Conservation (phyloP, 2,329 filamentous ascomycete genomes). For the Colletotrichum neosansevieriae region DNA sequence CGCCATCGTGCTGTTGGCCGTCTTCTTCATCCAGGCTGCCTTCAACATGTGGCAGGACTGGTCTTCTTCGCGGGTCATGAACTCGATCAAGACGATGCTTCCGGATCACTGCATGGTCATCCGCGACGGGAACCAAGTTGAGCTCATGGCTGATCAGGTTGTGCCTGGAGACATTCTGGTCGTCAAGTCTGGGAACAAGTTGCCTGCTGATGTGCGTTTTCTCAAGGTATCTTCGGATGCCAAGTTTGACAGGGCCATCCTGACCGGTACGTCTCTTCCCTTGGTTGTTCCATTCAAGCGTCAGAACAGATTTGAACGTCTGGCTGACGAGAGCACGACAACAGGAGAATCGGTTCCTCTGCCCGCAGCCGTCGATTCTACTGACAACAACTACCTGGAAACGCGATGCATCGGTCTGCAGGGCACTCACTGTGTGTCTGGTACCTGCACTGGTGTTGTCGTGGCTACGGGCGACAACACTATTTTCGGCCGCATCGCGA, state of each 20-base stretch:
- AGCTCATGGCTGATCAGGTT: slow-evolving; percentile 68
- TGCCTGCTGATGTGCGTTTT: slow-evolving; percentile 80
- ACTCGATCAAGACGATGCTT: slow-evolving; percentile 84
- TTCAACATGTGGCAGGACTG: slow-evolving; percentile 82
- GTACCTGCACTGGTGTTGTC: slow-evolving; percentile 74
- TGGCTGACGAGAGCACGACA: slow-evolving; percentile 8
- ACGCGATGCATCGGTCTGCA: slow-evolving; percentile 82
- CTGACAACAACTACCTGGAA: slow-evolving; percentile 81
- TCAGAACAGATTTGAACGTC: neutral
- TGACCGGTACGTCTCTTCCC: slow-evolving; percentile 65
- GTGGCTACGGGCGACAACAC: slow-evolving; percentile 79
- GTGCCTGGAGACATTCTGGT: slow-evolving; percentile 79
- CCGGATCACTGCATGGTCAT: slow-evolving; percentile 77
- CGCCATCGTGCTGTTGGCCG: slow-evolving; percentile 77
- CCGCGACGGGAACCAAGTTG: slow-evolving; percentile 66
- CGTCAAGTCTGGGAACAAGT: slow-evolving; percentile 78
- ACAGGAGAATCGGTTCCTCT: slow-evolving; percentile 75
- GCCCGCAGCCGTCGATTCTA: slow-evolving; percentile 72
- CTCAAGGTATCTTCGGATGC: slow-evolving; percentile 76
- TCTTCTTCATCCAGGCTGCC: slow-evolving; percentile 76
- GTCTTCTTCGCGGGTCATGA: slow-evolving; percentile 82
- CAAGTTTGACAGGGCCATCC: slow-evolving; percentile 78
- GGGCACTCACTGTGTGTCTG: slow-evolving; percentile 82
- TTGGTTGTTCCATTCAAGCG: neutral
- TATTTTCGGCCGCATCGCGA: slow-evolving; percentile 81